These are phyloP conservation scores for Blepharisma japonicum DNA, from an alignment of 73 alveolate species.

Conservation along the genomic window DNA sequence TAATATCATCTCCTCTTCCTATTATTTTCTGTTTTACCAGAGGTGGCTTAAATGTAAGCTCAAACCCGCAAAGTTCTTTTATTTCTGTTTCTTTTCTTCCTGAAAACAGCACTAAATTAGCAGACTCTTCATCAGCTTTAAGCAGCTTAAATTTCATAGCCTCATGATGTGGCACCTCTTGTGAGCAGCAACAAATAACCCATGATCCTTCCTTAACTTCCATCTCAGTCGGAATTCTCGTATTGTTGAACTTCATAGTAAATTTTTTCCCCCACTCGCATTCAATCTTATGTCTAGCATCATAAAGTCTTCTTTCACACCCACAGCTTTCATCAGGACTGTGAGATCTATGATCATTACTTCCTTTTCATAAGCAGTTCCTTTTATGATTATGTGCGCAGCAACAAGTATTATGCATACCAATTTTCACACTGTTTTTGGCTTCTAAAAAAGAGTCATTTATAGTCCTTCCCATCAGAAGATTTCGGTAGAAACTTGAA, in stretches of 20 bases:
- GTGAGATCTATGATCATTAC: neutral
- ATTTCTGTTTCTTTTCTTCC: neutral
- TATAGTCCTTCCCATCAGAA: constrained; percentile 39
- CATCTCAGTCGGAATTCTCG: constrained; percentile 16
- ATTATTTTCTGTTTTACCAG: neutral
- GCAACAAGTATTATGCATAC: constrained; percentile 49
- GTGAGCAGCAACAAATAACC: constrained; percentile 54
- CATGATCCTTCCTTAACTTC: constrained; percentile 29
- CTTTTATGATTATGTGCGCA: constrained; percentile 61
- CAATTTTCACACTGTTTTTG: constrained; percentile 34
- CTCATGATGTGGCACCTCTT: constrained; percentile 71
- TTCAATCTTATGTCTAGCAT: constrained; percentile 32
- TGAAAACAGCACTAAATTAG: neutral
- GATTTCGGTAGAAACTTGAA: constrained; percentile 43
- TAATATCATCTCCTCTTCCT: constrained; percentile 1
- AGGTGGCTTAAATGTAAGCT: neutral
- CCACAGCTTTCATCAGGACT: neutral
- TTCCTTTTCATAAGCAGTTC: constrained; percentile 41
- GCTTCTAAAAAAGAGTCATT: constrained; percentile 51
- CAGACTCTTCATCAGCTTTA: neutral
- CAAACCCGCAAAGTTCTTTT: neutral
- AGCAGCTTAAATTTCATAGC: constrained; percentile 47
- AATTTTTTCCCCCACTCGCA: constrained; percentile 40
- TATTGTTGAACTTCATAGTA: neutral
- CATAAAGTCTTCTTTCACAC: constrained; percentile 8